Conservation (phyloP, 495 filamentous ascomycete genomes). For the Trichoderma virens region DNA sequence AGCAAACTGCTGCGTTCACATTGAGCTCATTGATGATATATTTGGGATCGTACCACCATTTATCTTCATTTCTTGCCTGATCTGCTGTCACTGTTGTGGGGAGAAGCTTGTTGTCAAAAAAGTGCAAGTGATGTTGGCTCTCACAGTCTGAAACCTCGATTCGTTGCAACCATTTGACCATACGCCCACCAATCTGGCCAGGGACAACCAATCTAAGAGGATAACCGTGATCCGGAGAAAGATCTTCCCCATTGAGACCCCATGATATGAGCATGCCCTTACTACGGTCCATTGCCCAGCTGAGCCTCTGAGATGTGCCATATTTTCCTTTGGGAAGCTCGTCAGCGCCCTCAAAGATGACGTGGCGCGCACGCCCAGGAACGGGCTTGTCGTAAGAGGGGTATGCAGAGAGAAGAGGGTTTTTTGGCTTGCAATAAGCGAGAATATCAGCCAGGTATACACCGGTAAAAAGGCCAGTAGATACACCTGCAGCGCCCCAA, state of each 20-base stretch:
- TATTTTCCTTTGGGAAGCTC: slow-evolving; percentile 86
- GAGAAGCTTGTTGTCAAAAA: slow-evolving; percentile 87
- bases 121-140: slow-evolving; percentile 95
- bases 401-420: slow-evolving; percentile 24
- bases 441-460: slow-evolving; percentile 70
- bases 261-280: slow-evolving; percentile 84
- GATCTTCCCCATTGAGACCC: slow-evolving; percentile 84
- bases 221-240: slow-evolving; percentile 82
- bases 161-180: slow-evolving; percentile 90
- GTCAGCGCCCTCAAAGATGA: slow-evolving; percentile 92
- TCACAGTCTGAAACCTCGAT: slow-evolving; percentile 71
- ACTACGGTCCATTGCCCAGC: slow-evolving; percentile 81
- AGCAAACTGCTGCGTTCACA: slow-evolving; percentile 76
- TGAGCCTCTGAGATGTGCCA: slow-evolving; percentile 80
- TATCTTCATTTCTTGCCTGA: slow-evolving; percentile 62
- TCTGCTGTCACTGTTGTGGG: slow-evolving; percentile 86
- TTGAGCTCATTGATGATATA: slow-evolving; percentile 95
- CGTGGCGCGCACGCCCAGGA: slow-evolving; percentile 53
- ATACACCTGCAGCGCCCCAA: slow-evolving; percentile 86
- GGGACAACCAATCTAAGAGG: slow-evolving; percentile 81
- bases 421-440: slow-evolving; percentile 55
- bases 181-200: slow-evolving; percentile 88
- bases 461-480: slow-evolving; percentile 86
- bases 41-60: slow-evolving; percentile 84
- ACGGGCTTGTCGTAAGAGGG: not conserved